Base-by-base conservation (phyloP, 1,284 basidiomycete genomes). In the Sporisorium reilianum region DNA sequence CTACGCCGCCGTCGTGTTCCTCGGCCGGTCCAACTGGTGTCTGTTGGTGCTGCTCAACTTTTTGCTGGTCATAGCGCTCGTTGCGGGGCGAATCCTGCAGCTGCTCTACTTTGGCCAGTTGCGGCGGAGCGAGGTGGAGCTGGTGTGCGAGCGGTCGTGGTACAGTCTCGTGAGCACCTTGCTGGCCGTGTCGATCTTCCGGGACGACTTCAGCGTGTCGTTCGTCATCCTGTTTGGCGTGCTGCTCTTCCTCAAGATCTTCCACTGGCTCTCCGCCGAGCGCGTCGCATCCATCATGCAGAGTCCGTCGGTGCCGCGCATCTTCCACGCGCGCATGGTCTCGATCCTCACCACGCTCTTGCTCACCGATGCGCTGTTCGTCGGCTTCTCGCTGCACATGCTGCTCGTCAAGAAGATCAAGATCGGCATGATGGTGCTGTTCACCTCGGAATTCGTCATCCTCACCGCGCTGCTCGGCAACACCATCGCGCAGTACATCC, bases 281-380 rank as follows among this genome's bases (percentile, higher is more conserved):
- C 90, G 97, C 45, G 92, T 99, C 55, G 97, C 99, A 89, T 95
- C 93, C 88, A 97, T 99, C 93, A 97, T 99, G 82, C 97, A 99
- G 87, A 88, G 92, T 59, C 92, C 94, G 30, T 91, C 93, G 9
- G 91, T 96, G 25, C 88, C 92, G 3, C 83, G 89, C 20, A 85
- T 91, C 28, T 97, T 97, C 86, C 95, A 98, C 85, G 80, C 93
- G 48, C 89, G 97, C 45, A 92, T 97, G 87, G 87, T 89, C 38
- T 86, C 88, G 36, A 86, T 95, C 10, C 91, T 95, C 69, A 76
- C 88, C 42, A 87, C 92, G 11, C 86, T 96, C 22, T 91, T 90
- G 89, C 71, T 88, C 14, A 88, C 90, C 14, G 93, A 96, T 80
- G n/a, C 67, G 32, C 78, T 91, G 55, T 90, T 94, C 88, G 90